Evolutionary conservation across 768 basidiomycete species (phyloP), one percentile per base, ranked within the genome.

Genomic region (Hygrophoropsis aurantiaca): DNA sequence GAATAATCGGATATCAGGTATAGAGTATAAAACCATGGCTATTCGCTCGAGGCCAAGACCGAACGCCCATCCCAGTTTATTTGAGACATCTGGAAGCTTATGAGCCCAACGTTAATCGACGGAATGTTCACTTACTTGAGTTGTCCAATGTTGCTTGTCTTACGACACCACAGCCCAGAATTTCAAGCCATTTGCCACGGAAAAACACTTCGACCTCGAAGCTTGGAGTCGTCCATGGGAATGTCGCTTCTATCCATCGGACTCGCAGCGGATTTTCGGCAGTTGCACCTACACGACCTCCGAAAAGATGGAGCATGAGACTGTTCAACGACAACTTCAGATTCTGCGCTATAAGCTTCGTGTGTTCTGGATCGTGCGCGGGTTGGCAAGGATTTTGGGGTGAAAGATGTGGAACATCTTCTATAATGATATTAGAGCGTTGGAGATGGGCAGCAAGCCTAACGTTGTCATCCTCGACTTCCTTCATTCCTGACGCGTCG

Each of bases 131-230:
- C 88, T 58, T 60, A 94, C 97, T 84, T 36, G 94, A 85, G 33
- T 82, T 83, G 53, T 94, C 84, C 35, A 99, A 69, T 0, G 94
- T 97, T 21, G 85, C 83, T 62, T 97, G 94, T 51, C 82, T 77
- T 32, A 98, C 82, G 19, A 99, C 92, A 2, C 97, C 97, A 50
- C 81, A 94, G 0, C 97, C 97, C 5, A 98, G 74, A 45, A 99
- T 90, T 67, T 98, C 97, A 19, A 99, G 73, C 97, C 97, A 99
- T 66, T 94, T 88, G 1, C 93, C 97, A 47, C 85, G 82, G 72
- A 89, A 98, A 68, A 94, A 87, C 4, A 98, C 94, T 64, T 99
- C 97, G 34, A 99, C 94, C 62, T 99, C 95, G 61, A 90, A 99
- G 63, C 94, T 97, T 8, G 97, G 97, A 50, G 85, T 88, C 46